Conservation (phyloP, 305 asterid genomes). For the Rubia tinctorum region DNA sequence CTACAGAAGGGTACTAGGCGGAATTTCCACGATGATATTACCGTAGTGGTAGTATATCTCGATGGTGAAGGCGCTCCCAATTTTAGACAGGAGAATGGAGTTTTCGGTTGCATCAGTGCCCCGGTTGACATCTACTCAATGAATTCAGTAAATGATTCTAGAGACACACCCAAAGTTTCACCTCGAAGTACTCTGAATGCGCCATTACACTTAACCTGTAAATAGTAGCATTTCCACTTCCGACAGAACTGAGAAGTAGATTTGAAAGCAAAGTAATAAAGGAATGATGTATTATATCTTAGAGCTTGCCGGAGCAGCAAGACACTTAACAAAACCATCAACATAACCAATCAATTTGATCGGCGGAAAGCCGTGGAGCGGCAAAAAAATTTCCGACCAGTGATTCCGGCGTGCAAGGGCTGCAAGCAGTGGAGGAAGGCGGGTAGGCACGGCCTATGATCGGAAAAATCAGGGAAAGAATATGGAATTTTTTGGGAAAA, state of each 20-base stretch:
- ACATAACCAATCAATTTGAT: too few species aligned
- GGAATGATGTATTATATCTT: neutral
- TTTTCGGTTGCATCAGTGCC: constrained; percentile 20
- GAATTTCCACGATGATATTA: constrained; percentile 82
- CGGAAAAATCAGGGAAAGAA: too few species aligned
- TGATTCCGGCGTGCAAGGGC: too few species aligned
- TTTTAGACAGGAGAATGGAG: constrained; percentile 15
- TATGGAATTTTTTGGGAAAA: too few species aligned
- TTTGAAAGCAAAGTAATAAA: neutral
- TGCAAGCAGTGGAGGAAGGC: too few species aligned
- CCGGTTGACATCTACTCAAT: constrained; percentile 37
- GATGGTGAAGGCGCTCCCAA: constrained; percentile 30
- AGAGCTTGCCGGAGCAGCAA: neutral
- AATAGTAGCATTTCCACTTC: constrained; percentile 14
- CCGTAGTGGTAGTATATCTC: constrained; percentile 71
- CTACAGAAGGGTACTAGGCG: constrained; percentile 79
- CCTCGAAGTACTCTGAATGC: neutral
- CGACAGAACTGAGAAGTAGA: neutral
- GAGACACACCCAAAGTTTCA: constrained; percentile 6
- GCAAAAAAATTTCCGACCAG: too few species aligned
- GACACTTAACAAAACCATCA: too few species aligned
- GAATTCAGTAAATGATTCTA: constrained; percentile 23
- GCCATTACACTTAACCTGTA: constrained; percentile 9
- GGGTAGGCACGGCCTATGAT: too few species aligned
- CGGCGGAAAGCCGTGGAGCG: too few species aligned